Base-by-base conservation (phyloP, 768 basidiomycete species). In the Leccinellum luteum region DNA sequence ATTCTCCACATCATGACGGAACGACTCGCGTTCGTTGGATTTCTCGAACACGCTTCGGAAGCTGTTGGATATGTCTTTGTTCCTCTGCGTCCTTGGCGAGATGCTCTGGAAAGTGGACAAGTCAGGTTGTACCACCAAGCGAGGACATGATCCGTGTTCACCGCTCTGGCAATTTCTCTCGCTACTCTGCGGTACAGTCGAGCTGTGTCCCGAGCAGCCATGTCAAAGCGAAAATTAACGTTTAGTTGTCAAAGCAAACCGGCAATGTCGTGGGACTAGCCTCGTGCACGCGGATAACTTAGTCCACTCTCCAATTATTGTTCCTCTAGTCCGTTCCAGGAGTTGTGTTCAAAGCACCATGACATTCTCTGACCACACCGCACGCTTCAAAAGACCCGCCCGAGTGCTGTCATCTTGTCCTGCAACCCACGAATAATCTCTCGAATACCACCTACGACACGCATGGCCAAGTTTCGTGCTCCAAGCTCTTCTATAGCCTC, bases 1-100 rank as follows among this genome's bases (percentile, higher is more conserved):
- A 62, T 87, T 84, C 57, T 82, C 74, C n/a, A 85, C 68, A 61
- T 86, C 85, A 12, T 75, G 73, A 15, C 76, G 67, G 28, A 82
- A 73, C 57, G 32, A 60, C 58, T 43, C 60, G 47, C 38, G 38
- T 45, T 63, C 58, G 31, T 32, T 32, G 9, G 70, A 64, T 55
- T 74, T 71, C 61, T 84, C 82, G 31, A 85, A 79, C 51, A 89
- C 66, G 5, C 74, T 62, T 25, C 89, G 86, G 59, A 89, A 78
- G 63, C 77, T 80, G 32, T 76, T 66, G 1, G 78, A 67, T 31
- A 90, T 76, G 9, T 67, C 68, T 45, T 65, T 70, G 70, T 78
- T 79, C 54, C 80, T 64, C 6, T 69, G 66, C 21, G 70, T 57
- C n/a, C 73, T 71, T 4, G 76, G 69, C 48, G 62, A 60, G 27